Evolutionary conservation across 371 early-diverging fungal species (phyloP), one percentile per base, ranked within the genome.

Genomic region (Zychaea mexicana): DNA sequence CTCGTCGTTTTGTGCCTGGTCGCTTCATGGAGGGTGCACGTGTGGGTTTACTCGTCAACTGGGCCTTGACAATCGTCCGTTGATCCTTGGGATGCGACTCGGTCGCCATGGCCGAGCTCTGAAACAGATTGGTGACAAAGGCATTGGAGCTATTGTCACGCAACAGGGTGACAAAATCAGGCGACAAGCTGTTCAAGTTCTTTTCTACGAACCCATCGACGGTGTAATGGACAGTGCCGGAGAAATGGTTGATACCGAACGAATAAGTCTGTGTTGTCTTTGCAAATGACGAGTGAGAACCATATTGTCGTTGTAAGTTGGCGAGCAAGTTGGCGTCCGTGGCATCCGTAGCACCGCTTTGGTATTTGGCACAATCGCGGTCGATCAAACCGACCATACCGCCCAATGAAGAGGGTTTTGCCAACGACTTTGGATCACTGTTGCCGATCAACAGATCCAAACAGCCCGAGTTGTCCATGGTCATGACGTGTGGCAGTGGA

Each of bases 161-260:
- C 76, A 95, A 83, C 52, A 94, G 67, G n/a, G 86, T 86, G 56
- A 94, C 90, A 78, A 94, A 93, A 72, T 95, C 96, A 3, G 90
- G 87, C 57, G 89, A 87, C 6, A 94, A 72, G 24, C 82, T 83
- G 61, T 93, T 93, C 54, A 83, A 72, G 64, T 94, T 92, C 66
- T 85, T 84, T 67, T 89, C 91, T 31, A 90, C 67, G 69, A 93
- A 92, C 19, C 81, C 78, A 52, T 82, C 86, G 24, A 86, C 79
- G 5, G 87, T 83, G 64, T 95, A 95, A 30, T 74, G 85, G 8
- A 89, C 92, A 9, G 84, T 82, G 17, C 88, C 86, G 39, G 85
- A 80, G 74, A 82, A 94, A 72, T 95, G 95, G 56, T 88, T 86
- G 65, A 95, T 85, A 36, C 88, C 88, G 70, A 94, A 93, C 32